These are phyloP conservation scores for Phanerochaete carnosa DNA, from an alignment of 768 basidiomycete species.

Conservation along the genomic window DNA sequence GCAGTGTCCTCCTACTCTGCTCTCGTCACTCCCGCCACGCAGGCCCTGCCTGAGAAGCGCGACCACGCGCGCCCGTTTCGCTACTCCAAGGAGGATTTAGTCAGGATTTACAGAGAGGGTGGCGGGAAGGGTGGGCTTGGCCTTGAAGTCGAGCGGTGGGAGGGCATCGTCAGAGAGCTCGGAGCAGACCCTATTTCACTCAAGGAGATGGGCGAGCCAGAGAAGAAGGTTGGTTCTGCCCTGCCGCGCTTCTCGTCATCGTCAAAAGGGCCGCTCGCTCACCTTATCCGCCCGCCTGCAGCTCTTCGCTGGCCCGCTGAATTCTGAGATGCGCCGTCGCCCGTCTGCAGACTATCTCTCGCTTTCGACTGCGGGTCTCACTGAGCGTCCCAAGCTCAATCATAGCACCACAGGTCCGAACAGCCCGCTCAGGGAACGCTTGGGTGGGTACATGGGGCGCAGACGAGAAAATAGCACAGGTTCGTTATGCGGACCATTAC, in stretches of 20 bases:
- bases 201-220: conserved; percentile 76
- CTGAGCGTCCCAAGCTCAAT: conserved; percentile 57
- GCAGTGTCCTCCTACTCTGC: conserved; percentile 70
- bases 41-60: conserved; percentile 48
- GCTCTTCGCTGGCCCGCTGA: conserved; percentile 80
- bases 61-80: conserved; percentile 78
- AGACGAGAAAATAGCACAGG: conserved; percentile 63
- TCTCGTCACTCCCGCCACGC: conserved; percentile 54
- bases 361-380: conserved; percentile 43
- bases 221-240: conserved; percentile 70
- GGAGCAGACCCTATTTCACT: conserved; percentile 69
- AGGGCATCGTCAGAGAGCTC: conserved; percentile 80
- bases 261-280: conserved; percentile 6
- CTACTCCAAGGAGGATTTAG: conserved; percentile 83
- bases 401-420: conserved; percentile 44
- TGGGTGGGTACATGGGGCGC: conserved; percentile 53
- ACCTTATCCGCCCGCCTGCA: conserved; percentile 28
- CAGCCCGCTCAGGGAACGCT: conserved; percentile 65
- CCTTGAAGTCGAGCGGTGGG: conserved; percentile 85
- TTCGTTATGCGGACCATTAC: background rate
- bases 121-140: conserved; percentile 71
- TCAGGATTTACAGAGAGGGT: conserved; percentile 80
- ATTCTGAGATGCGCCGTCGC: conserved; percentile 85
- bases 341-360: conserved; percentile 74
- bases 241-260: background rate